Evolutionary conservation across 345 rosid species (phyloP), one percentile per base, ranked within the genome.

Genomic region (Ceriops decandra): DNA sequence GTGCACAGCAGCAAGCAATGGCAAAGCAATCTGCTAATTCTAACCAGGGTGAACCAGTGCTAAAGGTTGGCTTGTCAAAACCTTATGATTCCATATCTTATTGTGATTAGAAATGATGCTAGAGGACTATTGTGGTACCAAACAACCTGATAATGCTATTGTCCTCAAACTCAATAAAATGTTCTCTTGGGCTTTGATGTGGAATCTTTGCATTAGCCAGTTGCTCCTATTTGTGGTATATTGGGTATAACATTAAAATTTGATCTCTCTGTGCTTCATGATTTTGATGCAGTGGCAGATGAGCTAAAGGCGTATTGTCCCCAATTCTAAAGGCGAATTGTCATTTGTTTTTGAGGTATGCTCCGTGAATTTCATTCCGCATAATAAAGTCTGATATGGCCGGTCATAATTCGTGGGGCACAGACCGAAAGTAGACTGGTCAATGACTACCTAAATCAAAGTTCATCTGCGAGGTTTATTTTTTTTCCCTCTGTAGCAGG

Each of bases 1-100:
- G 85, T 26, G 95, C 96, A 36, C 96, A 91, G 63, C 30, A 83
- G 22, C 81, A 89, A 65, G 88, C 73, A 22, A 82, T 85, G 90
- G 91, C 96, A 16, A 91, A 93, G 75, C 95, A 91, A 72, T 77
- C 96, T 36, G 82, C 86, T 35, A 84, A 82, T 71, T 22, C 91
- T 42, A 87, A 84, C 76, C 80, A 79, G 77, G 95, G 95, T 73
- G 90, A 88, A 79, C 93, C 98, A n/a, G 95, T 81, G 72, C 81
- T 92, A 47, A 92, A 90, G 98, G 96, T 92, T 68, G 30, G 26
- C 6, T n/a, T 53, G 19, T 17, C 54, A 46, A 7, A 13, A 27
- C 36, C 3, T 33, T 42, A 30, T 26, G 7, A 35, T 21, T 36
- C 16, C 19, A 20, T 27, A 27, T 22, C 30, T 60, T 20, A 6